Evolutionary conservation across 805 yeast species (phyloP).

Genomic region (Ogataea trehaloabstinens): DNA sequence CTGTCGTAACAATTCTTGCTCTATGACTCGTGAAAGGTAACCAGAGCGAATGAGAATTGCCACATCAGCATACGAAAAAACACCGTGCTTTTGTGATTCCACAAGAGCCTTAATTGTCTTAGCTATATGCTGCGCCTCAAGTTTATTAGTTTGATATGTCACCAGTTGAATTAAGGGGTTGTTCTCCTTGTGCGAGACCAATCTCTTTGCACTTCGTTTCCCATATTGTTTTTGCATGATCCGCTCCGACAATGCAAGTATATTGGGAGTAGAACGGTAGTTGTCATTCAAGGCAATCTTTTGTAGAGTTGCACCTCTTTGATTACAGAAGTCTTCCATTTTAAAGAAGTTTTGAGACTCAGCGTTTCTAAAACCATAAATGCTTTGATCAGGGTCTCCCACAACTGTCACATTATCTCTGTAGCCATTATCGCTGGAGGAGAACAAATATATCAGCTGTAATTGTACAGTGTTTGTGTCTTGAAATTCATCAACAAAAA

Average conservation of each 20-base stretch:
- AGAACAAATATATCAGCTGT: constrained; percentile 56
- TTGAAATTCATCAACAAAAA: constrained; percentile 91
- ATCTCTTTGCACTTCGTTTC: constrained; percentile 40
- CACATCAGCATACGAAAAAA: constrained; percentile 49
- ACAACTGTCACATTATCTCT: constrained; percentile 74
- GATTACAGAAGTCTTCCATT: constrained; percentile 42
- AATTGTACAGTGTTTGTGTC: constrained; percentile 83
- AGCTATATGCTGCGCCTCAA: constrained; percentile 61
- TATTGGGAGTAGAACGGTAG: constrained; percentile 74
- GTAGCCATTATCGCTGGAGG: constrained; percentile 37
- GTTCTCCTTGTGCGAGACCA: constrained; percentile 44
- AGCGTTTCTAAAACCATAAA: constrained; percentile 86
- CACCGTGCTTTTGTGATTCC: constrained; percentile 41
- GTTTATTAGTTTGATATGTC: constrained; percentile 37
- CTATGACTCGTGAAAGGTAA: constrained; percentile 59
- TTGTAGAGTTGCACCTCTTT: constrained; percentile 17
- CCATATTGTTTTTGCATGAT: constrained; percentile 59
- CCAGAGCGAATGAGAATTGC: constrained; percentile 71
- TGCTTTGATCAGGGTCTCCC: constrained; percentile 96
- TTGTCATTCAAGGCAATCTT: constrained; percentile 56
- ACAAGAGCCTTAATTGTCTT: constrained; percentile 46
- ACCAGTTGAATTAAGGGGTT: constrained; percentile 48
- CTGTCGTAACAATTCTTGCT: constrained; percentile 53
- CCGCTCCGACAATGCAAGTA: constrained; percentile 60
- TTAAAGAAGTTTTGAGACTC: constrained; percentile 60